These are phyloP conservation scores for Scutellaria galericulata DNA, from an alignment of 257 asterid genomes.

Conservation along the genomic window DNA sequence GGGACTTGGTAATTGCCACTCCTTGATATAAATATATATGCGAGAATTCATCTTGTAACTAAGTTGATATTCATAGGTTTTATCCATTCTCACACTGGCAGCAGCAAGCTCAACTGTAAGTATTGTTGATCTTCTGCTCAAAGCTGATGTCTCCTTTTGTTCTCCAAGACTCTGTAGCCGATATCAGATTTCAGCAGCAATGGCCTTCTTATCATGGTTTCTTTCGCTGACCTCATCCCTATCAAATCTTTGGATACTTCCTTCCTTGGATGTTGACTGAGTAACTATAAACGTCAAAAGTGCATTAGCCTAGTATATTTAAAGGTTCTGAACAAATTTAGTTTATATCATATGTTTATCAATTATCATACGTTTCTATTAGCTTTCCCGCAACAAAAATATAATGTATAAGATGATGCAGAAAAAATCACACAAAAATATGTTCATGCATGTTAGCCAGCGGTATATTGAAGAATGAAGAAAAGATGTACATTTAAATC, in stretches of 20 bases:
- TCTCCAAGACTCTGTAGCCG: slow-evolving; percentile 54
- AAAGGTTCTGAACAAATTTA: no score
- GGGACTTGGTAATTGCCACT: slow-evolving; percentile 67
- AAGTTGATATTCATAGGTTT: slow-evolving; percentile 47
- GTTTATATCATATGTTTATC: no score
- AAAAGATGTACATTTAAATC: no score
- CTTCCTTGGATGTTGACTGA: slow-evolving; percentile 48
- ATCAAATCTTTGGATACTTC: slow-evolving; percentile 68
- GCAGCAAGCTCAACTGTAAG: slow-evolving; percentile 78
- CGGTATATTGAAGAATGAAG: no score
- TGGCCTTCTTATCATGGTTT: slow-evolving; percentile 70
- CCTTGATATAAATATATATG: slow-evolving; percentile 10
- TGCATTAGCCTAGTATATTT: background rate
- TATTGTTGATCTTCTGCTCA: slow-evolving; percentile 61
- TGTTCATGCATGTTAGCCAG: no score
- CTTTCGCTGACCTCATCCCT: slow-evolving; percentile 61
- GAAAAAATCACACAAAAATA: no score
- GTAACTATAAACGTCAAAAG: slow-evolving; percentile 9
- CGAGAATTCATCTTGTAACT: slow-evolving; percentile 26
- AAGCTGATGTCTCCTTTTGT: slow-evolving; percentile 63
- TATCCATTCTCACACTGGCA: slow-evolving; percentile 62
- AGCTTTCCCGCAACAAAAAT: no score
- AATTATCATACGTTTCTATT: no score
- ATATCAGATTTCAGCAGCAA: slow-evolving; percentile 63
- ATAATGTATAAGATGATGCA: no score